Conservation (phyloP, 306 rosid genomes). For the Trichosanthes cucumerina region DNA sequence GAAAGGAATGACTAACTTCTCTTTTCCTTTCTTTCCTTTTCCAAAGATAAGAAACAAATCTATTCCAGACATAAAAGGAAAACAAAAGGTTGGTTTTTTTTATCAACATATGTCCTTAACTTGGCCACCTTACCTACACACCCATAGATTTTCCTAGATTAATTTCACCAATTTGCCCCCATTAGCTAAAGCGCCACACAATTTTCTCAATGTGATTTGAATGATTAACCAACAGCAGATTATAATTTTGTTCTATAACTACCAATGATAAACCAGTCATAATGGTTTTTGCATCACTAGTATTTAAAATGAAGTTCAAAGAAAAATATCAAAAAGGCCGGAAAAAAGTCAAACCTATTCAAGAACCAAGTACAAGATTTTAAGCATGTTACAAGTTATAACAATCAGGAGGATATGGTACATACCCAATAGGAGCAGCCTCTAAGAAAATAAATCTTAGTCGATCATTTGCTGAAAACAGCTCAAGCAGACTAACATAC, state of each 20-base stretch:
- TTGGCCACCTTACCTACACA: background rate
- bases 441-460: conserved; percentile 52
- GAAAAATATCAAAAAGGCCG: background rate
- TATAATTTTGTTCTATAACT: background rate
- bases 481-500: conserved; percentile 69
- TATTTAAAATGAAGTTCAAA: background rate
- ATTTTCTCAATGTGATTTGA: background rate
- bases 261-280: background rate
- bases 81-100: background rate
- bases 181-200: background rate
- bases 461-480: conserved; percentile 34
- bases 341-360: background rate
- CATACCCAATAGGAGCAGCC: conserved; percentile 86
- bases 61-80: background rate
- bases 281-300: background rate
- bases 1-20: background rate
- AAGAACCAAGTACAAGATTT: background rate
- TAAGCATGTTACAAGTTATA: background rate
- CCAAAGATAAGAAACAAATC: background rate
- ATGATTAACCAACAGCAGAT: background rate
- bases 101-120: background rate
- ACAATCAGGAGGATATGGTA: conserved; percentile 8
- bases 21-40: background rate
- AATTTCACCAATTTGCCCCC: background rate
- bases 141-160: background rate